Evolutionary conservation across 2,329 filamentous ascomycete genomes (phyloP), one percentile per base, ranked within the genome.

Genomic region (Monosporascus sp.): DNA sequence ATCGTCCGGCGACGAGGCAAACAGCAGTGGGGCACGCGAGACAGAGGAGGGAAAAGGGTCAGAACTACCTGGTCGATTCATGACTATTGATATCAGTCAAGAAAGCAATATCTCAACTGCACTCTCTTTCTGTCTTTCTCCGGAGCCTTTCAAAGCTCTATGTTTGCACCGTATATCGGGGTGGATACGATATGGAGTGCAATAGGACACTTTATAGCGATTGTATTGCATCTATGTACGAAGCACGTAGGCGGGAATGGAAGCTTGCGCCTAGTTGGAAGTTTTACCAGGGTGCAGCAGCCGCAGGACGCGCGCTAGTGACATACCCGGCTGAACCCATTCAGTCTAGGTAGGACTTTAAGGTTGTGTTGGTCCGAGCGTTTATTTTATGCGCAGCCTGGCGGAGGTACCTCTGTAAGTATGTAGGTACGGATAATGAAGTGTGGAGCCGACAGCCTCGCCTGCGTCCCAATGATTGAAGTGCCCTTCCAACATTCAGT

Each of bases 51-150:
- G 51, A 53, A 55, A 45, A 60, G 55, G 56, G 54, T 59, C 46
- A 63, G 63, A 65, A 27, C 69, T 82, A 83, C 80, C 80, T 82
- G 78, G 75, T 74, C 80, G 76, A 70, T 82, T 82, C 80, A 83
- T 83, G 66, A 69, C 75, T 70, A 65, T 44, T 41, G 48, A 51
- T 56, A 49, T 51, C 54, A 53, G 54, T 22, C 47, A 47, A 17
- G 49, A 58, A 51, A 54, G 37, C 38, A 41, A 18, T 41, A 50
- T 53, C 27, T 48, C 6, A 18, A 27, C 6, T 47, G 38, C 45
- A 39, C 31, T 50, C 55, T 54, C 39, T 51, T 24, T 25, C 24
- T 31, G 15, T 46, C 38, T 41, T 41, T 41, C 38, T n/a, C 38
- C 38, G 17, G 18, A 20, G 38, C 17, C 17, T n/a, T n/a, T 18